phyloP scores from a whole-genome alignment of 2,329 filamentous ascomycete genomes.

The Scedosporium dehoogii region DNA sequence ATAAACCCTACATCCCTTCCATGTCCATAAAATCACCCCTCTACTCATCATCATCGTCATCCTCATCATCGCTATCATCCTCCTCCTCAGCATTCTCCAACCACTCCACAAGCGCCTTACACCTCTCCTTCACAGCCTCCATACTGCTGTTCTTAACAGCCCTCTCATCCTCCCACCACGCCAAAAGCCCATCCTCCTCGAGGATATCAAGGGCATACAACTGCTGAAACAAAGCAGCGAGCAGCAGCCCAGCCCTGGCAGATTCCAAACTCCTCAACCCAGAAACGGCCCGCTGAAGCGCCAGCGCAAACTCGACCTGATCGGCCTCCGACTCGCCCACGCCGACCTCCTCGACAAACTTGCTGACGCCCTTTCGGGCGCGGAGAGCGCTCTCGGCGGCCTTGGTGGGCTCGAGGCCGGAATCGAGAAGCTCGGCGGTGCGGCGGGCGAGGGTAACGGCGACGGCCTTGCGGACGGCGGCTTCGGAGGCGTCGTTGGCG shows the following conservation, averaged over 20 bases:
- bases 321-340: constrained; percentile 59
- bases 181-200: constrained; percentile 78
- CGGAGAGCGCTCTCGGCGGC: constrained; percentile 55
- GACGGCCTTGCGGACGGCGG: constrained; percentile 78
- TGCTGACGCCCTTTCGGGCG: constrained; percentile 39
- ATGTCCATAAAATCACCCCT: background rate
- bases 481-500: constrained; percentile 79
- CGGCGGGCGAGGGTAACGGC: constrained; percentile 77
- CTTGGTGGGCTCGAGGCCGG: constrained; percentile 48
- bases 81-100: constrained; percentile 66
- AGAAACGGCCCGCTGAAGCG: constrained; percentile 70
- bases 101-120: constrained; percentile 73
- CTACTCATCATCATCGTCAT: constrained; percentile 28
- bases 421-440: constrained; percentile 56
- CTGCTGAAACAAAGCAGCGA: constrained; percentile 73
- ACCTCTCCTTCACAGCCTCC: constrained; percentile 61
- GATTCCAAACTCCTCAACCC: constrained; percentile 50
- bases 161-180: constrained; percentile 75
- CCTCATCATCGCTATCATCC: constrained; percentile 48
- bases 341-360: constrained; percentile 50
- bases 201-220: constrained; percentile 76
- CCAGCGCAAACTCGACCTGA: constrained; percentile 76
- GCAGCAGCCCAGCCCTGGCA: constrained; percentile 45
- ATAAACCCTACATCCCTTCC: background rate
- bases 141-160: constrained; percentile 60